Evolutionary conservation across 495 filamentous ascomycete genomes (phyloP).

Genomic region (Xylaria intraflava): DNA sequence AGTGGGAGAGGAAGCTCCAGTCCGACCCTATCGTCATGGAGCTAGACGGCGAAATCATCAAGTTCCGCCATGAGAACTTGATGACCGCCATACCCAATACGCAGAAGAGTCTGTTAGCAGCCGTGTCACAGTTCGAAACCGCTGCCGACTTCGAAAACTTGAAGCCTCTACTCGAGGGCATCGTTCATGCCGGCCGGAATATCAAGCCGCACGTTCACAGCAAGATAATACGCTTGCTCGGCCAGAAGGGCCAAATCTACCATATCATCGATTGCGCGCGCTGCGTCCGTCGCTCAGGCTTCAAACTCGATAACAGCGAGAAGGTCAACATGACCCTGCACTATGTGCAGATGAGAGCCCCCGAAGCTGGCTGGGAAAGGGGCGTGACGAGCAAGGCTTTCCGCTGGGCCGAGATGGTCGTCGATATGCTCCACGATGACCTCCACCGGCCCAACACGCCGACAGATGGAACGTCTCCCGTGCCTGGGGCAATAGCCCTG

Average conservation of each 20-base stretch:
- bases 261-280: conserved; percentile 50
- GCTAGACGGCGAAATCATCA: conserved; percentile 52
- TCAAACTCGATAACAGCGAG: conserved; percentile 38
- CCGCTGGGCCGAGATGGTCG: conserved; percentile 40
- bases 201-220: conserved; percentile 25
- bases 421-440: conserved; percentile 46
- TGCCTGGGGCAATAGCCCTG: conserved; percentile 18
- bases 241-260: conserved; percentile 32
- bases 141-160: conserved; percentile 57
- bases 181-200: conserved; percentile 36
- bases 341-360: conserved; percentile 43
- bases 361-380: conserved; percentile 35
- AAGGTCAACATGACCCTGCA: conserved; percentile 45
- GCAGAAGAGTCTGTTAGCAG: conserved; percentile 28
- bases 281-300: conserved; percentile 40
- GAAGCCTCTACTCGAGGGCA: conserved; percentile 49
- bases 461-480: neutral
- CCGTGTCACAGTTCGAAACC: conserved; percentile 46
- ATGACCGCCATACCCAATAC: conserved; percentile 29
- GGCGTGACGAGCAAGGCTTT: conserved; percentile 32
- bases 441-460: conserved; percentile 24
- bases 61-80: conserved; percentile 44
- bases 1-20: conserved; percentile 45
- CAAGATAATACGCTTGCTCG: conserved; percentile 39
- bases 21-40: conserved; percentile 55